Percentiles rank a stretch among this genome's conserved stretches.
Evolutionary conservation across 768 basidiomycete genomes (phyloP).

Genomic region (Suillus decipiens): DNA sequence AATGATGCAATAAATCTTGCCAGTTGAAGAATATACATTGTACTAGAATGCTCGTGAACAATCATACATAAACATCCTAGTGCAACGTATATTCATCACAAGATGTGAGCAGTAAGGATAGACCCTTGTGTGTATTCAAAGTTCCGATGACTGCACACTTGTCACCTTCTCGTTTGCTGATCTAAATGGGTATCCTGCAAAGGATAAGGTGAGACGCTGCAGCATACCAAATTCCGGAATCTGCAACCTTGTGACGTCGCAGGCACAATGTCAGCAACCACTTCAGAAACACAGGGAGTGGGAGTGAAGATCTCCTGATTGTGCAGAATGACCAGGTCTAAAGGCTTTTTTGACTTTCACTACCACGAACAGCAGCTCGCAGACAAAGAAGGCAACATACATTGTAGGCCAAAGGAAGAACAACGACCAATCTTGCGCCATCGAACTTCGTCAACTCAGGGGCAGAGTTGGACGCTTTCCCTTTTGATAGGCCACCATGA

Average conservation of each 20-base stretch:
- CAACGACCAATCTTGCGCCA: background rate
- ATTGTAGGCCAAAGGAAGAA: background rate
- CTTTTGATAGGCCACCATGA: background rate
- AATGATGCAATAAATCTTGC: slow-evolving; percentile 71
- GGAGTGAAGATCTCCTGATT: no score
- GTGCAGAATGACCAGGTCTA: background rate
- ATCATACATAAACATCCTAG: no score
- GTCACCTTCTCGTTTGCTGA: no score
- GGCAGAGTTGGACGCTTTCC: background rate
- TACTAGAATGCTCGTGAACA: no score
- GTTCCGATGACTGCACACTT: no score
- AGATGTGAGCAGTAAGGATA: no score
- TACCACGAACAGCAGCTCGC: background rate
- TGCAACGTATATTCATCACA: no score
- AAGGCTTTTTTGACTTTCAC: background rate
- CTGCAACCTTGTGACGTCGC: background rate
- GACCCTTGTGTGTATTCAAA: no score
- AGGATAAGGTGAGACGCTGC: background rate
- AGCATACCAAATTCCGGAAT: background rate
- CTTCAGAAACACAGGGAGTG: background rate
- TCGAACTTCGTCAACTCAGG: background rate
- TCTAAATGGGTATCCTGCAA: no score
- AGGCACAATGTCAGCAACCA: background rate
- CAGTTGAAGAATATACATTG: slow-evolving; percentile 26
- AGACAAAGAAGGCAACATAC: background rate